phyloP scores from a whole-genome alignment of 495 filamentous ascomycete species.

The Alectoria sarmentosa region DNA sequence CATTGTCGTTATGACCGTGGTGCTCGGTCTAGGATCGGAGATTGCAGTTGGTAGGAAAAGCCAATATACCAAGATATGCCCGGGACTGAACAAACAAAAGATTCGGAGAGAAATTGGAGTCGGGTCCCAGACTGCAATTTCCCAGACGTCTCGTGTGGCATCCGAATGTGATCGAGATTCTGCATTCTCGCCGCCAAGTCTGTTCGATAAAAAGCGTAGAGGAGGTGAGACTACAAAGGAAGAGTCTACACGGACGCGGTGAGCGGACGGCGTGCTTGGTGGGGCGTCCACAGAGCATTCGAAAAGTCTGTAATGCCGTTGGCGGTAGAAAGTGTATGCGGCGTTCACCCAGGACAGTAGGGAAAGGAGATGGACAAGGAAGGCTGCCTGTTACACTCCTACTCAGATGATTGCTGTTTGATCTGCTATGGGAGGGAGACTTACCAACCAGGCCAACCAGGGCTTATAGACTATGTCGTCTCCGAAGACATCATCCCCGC shows the following conservation, averaged over 20 bases:
- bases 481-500: conserved; percentile 76
- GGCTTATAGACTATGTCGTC: conserved; percentile 52
- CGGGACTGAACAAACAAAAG: conserved; percentile 88
- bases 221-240: conserved; percentile 74
- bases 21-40: conserved; percentile 70
- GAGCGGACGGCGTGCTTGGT: conserved; percentile 79
- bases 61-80: conserved; percentile 81
- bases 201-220: conserved; percentile 62
- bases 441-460: conserved; percentile 72
- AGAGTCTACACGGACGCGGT: conserved; percentile 83
- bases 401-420: background rate
- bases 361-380: conserved; percentile 60
- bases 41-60: conserved; percentile 73
- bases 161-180: conserved; percentile 79
- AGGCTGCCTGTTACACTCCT: conserved; percentile 47
- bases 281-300: conserved; percentile 68
- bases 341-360: conserved; percentile 64
- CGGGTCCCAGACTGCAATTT: conserved; percentile 89
- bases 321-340: conserved; percentile 73
- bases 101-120: conserved; percentile 72
- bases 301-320: conserved; percentile 85
- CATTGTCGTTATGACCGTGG: conserved; percentile 75
- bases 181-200: conserved; percentile 53
- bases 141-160: conserved; percentile 85
- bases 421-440: conserved; percentile 31